Percentiles rank a stretch among this genome's conserved stretches.
These are phyloP conservation scores for Starmerella vitae DNA, from an alignment of 805 yeast species.

Conservation along the genomic window DNA sequence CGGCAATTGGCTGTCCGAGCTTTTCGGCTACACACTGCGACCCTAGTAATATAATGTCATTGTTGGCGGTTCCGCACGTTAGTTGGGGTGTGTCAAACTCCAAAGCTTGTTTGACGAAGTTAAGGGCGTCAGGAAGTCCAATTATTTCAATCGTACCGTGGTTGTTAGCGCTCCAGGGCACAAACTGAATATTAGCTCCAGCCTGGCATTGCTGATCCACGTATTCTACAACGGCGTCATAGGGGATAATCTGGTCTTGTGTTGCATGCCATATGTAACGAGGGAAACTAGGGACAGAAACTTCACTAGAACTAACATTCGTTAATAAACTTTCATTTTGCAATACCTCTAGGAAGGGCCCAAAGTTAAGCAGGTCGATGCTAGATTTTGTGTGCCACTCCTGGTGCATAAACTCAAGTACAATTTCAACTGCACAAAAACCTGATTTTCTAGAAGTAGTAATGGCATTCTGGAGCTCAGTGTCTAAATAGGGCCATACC, in stretches of 20 bases:
- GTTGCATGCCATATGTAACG: conserved; percentile 21
- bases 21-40: conserved; percentile 1
- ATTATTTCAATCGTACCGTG: conserved; percentile 5
- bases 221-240: conserved; percentile 12
- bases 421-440: conserved; percentile 1
- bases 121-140: conserved; percentile 10
- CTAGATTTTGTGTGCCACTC: not conserved
- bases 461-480: conserved; percentile 4
- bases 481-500: conserved; percentile 17
- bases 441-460: not conserved
- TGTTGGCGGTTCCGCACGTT: conserved; percentile 1
- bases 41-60: not conserved
- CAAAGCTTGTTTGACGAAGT: conserved; percentile 12
- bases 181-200: conserved; percentile 12
- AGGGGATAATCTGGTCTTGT: conserved; percentile 19
- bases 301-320: conserved; percentile 9
- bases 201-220: conserved; percentile 6
- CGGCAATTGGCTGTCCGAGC: conserved; percentile 4
- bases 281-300: conserved; percentile 17
- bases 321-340: conserved; percentile 5
- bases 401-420: not conserved
- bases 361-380: conserved; percentile 18
- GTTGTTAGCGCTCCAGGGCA: conserved; percentile 4
- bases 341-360: conserved; percentile 3
- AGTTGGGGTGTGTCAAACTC: conserved; percentile 1